These are phyloP conservation scores for Colletotrichum musae DNA, from an alignment of 2,329 filamentous ascomycete genomes.

Conservation along the genomic window DNA sequence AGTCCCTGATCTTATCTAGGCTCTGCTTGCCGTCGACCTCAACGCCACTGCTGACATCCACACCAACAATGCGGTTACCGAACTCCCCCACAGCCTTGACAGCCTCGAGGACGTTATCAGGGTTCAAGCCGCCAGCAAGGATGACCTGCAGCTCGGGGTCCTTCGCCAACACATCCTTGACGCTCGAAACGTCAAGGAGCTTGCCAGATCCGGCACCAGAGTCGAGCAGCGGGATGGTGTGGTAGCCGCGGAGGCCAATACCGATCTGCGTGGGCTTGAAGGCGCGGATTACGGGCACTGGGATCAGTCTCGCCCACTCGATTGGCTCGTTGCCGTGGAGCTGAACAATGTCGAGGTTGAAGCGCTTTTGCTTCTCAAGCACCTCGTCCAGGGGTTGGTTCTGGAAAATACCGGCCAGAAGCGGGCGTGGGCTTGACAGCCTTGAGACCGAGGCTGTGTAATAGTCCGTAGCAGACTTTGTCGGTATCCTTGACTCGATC, in stretches of 20 bases:
- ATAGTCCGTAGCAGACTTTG: slow-evolving; percentile 70
- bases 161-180: slow-evolving; percentile 75
- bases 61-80: slow-evolving; percentile 77
- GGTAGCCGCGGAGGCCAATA: slow-evolving; percentile 82
- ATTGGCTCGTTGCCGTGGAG: slow-evolving; percentile 93
- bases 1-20: slow-evolving; percentile 83
- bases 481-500: slow-evolving; percentile 49
- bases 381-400: slow-evolving; percentile 90
- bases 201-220: slow-evolving; percentile 89
- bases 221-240: slow-evolving; percentile 87
- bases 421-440: slow-evolving; percentile 71
- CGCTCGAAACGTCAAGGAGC: slow-evolving; percentile 78
- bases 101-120: slow-evolving; percentile 81
- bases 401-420: slow-evolving; percentile 94
- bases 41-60: slow-evolving; percentile 96
- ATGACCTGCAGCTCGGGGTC: slow-evolving; percentile 82
- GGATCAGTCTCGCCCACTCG: slow-evolving; percentile 91
- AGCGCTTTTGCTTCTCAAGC: slow-evolving; percentile 80
- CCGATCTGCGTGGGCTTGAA: slow-evolving; percentile 85
- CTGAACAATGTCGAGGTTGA: slow-evolving; percentile 90
- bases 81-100: slow-evolving; percentile 73
- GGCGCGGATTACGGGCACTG: slow-evolving; percentile 89
- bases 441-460: slow-evolving; percentile 72
- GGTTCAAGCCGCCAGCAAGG: slow-evolving; percentile 87
- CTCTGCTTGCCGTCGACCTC: slow-evolving; percentile 88